These are phyloP conservation scores for Daedalea quercina DNA, from an alignment of 768 basidiomycete species.

Conservation along the genomic window DNA sequence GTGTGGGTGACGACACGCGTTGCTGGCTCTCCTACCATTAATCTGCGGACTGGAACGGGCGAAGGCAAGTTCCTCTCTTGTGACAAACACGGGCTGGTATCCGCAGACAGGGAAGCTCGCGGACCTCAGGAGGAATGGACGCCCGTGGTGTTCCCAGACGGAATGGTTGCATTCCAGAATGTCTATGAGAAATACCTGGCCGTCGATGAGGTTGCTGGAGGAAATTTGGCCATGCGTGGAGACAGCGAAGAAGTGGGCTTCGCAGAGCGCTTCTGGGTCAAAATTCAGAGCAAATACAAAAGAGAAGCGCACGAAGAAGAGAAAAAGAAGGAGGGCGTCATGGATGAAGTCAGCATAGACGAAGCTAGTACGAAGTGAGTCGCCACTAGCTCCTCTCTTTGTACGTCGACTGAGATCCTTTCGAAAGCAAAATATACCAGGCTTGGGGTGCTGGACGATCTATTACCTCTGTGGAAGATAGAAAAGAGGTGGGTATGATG, in stretches of 20 bases:
- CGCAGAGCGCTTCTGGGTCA: slow-evolving; percentile 80
- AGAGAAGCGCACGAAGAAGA: slow-evolving; percentile 64
- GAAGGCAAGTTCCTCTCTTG: slow-evolving; percentile 89
- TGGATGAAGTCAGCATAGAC: slow-evolving; percentile 39
- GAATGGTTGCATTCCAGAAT: slow-evolving; percentile 85
- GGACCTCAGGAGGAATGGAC: slow-evolving; percentile 96
- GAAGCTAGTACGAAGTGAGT: slow-evolving; percentile 73
- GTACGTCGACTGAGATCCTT: slow-evolving; percentile 1
- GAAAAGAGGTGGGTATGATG: slow-evolving; percentile 51
- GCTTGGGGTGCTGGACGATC: slow-evolving; percentile 80
- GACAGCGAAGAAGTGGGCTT: slow-evolving; percentile 86
- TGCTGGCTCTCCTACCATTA: slow-evolving; percentile 78
- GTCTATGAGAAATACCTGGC: slow-evolving; percentile 84
- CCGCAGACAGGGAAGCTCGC: slow-evolving; percentile 80
- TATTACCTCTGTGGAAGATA: slow-evolving; percentile 63
- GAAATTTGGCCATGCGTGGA: slow-evolving; percentile 66
- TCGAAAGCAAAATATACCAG: slow-evolving; percentile 60
- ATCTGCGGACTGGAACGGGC: slow-evolving; percentile 79
- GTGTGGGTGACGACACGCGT: slow-evolving; percentile 90
- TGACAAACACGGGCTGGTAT: slow-evolving; percentile 79
- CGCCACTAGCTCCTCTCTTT: neutral
- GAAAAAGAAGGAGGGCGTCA: slow-evolving; percentile 38
- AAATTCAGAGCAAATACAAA: slow-evolving; percentile 86
- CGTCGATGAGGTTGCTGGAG: slow-evolving; percentile 84
- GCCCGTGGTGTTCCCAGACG: slow-evolving; percentile 72